Percentiles rank a stretch among this genome's conserved stretches.
phyloP scores from a whole-genome alignment of 768 basidiomycete genomes.

The Amanita rubescens region DNA sequence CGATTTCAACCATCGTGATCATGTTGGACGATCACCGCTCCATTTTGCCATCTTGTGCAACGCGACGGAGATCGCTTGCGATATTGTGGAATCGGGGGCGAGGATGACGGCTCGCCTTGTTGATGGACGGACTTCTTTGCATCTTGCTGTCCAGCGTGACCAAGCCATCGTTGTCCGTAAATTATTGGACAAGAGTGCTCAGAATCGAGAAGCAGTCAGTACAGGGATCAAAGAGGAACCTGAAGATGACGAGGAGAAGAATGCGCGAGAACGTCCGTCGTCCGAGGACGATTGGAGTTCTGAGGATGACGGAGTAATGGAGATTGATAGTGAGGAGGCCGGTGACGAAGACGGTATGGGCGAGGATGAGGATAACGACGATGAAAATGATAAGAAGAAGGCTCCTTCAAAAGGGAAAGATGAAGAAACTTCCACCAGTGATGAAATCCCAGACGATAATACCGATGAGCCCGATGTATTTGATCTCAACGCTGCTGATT shows the following conservation, averaged over 20 bases:
- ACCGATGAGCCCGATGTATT: slow-evolving; percentile 46
- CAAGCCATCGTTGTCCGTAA: slow-evolving; percentile 35
- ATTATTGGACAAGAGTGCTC: slow-evolving; percentile 41
- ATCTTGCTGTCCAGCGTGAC: slow-evolving; percentile 48
- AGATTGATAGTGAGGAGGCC: slow-evolving; percentile 23
- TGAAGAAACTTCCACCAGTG: slow-evolving; percentile 15
- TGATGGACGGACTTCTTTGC: slow-evolving; percentile 48
- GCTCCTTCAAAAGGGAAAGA: slow-evolving; percentile 13
- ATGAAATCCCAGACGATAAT: slow-evolving; percentile 41
- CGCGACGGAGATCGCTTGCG: slow-evolving; percentile 37
- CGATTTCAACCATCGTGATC: slow-evolving; percentile 49
- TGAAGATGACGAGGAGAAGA: no score
- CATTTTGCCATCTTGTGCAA: slow-evolving; percentile 48
- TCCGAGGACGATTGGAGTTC: slow-evolving; percentile 47
- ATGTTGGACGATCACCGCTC: slow-evolving; percentile 54
- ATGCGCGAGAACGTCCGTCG: slow-evolving; percentile 18
- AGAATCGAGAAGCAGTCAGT: slow-evolving; percentile 25
- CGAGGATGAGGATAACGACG: slow-evolving; percentile 16
- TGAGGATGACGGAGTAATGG: slow-evolving; percentile 31
- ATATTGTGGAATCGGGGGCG: slow-evolving; percentile 48
- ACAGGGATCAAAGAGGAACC: no score
- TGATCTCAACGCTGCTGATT: slow-evolving; percentile 44
- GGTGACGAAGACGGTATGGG: slow-evolving; percentile 21
- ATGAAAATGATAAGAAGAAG: slow-evolving; percentile 11
- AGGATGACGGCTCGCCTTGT: slow-evolving; percentile 49